phyloP scores from a whole-genome alignment of 805 yeast species.

The Teunomyces stri region DNA sequence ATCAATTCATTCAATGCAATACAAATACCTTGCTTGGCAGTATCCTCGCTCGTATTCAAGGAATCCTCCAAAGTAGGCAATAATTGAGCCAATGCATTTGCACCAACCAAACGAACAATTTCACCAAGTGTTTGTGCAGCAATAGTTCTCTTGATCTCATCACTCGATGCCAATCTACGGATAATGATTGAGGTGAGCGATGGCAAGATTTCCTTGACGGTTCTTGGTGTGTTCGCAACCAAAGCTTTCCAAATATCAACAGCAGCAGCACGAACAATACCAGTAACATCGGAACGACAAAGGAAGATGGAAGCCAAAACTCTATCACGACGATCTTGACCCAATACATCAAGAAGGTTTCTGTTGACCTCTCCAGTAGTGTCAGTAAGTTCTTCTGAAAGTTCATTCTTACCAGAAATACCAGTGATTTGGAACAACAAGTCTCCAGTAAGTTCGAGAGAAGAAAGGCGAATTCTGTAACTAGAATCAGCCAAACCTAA shows the following conservation, averaged over 20 bases:
- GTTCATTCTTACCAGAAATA: conserved; percentile 72
- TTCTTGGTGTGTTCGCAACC: conserved; percentile 93
- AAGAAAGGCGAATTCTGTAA: conserved; percentile 85
- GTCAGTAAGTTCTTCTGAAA: conserved; percentile 53
- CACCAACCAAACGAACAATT: conserved; percentile 89
- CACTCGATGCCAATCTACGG: conserved; percentile 77
- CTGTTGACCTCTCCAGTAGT: conserved; percentile 51
- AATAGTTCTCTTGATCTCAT: conserved; percentile 73
- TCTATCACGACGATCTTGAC: conserved; percentile 84
- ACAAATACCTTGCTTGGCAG: conserved; percentile 94
- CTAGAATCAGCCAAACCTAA: conserved; percentile 78
- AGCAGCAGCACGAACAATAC: conserved; percentile 83
- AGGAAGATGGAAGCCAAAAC: conserved; percentile 83
- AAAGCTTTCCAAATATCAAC: conserved; percentile 95
- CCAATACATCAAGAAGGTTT: conserved; percentile 73
- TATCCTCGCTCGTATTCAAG: conserved; percentile 54
- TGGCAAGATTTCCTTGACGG: conserved; percentile 89
- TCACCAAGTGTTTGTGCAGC: conserved; percentile 96
- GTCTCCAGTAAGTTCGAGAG: conserved; percentile 95
- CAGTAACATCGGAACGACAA: conserved; percentile 89
- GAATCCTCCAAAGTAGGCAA: conserved; percentile 80
- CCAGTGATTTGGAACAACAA: conserved; percentile 92
- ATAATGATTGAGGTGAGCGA: conserved; percentile 77
- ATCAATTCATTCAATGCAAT: conserved; percentile 86
- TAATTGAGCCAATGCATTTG: conserved; percentile 77